Evolutionary conservation across 352 stramenopile genomes (phyloP).

Genomic region (Phytophthora vignae): DNA sequence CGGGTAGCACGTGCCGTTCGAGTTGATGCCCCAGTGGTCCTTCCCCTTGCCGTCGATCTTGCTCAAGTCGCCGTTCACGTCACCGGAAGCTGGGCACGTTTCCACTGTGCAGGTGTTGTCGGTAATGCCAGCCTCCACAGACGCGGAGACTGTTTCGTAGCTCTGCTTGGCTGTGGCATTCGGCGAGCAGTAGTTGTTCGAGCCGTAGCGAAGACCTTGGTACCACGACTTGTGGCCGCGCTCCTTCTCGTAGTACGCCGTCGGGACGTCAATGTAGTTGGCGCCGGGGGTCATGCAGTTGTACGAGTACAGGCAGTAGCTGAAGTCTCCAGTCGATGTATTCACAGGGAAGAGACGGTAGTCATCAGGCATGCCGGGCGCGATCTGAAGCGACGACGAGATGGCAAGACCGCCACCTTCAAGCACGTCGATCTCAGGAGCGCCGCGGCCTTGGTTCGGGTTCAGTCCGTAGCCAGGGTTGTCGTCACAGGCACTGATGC

Average conservation of each 20-base stretch:
- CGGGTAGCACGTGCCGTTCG: conserved; percentile 69
- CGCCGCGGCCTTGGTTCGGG: neutral
- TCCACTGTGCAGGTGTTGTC: conserved; percentile 50
- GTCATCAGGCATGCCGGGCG: conserved; percentile 66
- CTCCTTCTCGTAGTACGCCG: conserved; percentile 37
- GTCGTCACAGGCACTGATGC: neutral
- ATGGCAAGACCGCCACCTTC: conserved; percentile 40
- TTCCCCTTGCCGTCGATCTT: conserved; percentile 45
- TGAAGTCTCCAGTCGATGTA: conserved; percentile 5
- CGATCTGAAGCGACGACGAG: conserved; percentile 92
- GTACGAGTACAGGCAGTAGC: conserved; percentile 51
- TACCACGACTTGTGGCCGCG: conserved; percentile 64
- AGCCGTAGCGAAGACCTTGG: conserved; percentile 56
- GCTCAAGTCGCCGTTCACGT: conserved; percentile 53
- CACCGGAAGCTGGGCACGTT: conserved; percentile 51
- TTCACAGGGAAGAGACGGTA: conserved; percentile 65
- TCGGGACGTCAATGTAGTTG: conserved; percentile 41
- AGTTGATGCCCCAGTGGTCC: conserved; percentile 69
- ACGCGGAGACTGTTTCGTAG: conserved; percentile 36
- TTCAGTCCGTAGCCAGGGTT: neutral
- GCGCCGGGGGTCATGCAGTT: conserved; percentile 54
- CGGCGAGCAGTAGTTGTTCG: conserved; percentile 55
- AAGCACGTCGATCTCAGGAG: neutral
- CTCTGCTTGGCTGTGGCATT: conserved; percentile 30
- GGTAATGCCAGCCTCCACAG: conserved; percentile 40